phyloP scores from a whole-genome alignment of 2,329 filamentous ascomycete genomes.

The Aspergillus persii region DNA sequence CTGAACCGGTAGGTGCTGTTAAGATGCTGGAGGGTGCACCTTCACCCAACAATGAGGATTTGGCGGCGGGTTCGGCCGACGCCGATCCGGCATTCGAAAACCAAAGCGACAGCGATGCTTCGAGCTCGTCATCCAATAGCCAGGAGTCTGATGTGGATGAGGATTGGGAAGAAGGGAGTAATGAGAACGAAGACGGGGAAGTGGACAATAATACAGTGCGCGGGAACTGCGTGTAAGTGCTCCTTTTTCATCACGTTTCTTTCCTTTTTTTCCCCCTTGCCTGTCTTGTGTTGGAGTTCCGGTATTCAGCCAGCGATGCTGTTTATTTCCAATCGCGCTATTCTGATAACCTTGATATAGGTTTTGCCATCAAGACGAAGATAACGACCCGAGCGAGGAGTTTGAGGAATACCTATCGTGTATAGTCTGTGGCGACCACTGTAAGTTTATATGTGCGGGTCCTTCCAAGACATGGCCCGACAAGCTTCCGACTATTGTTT shows the following conservation, averaged over 20 bases:
- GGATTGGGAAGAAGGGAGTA: constrained; percentile 50
- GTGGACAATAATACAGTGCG: constrained; percentile 48
- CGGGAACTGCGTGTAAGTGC: constrained; percentile 62
- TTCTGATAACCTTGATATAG: constrained; percentile 48
- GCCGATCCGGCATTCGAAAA: constrained; percentile 45
- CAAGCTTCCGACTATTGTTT: constrained; percentile 23
- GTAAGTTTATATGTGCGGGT: constrained; percentile 54
- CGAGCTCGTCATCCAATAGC: constrained; percentile 43
- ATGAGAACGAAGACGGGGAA: constrained; percentile 45
- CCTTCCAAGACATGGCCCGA: constrained; percentile 25
- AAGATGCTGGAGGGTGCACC: constrained; percentile 33
- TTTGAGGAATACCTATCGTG: constrained; percentile 79
- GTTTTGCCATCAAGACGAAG: constrained; percentile 80
- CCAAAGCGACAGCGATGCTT: constrained; percentile 40
- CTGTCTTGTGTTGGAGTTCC: not conserved
- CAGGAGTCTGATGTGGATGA: constrained; percentile 59
- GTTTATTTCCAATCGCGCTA: not conserved
- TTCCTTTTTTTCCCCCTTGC: not conserved
- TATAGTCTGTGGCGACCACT: constrained; percentile 73
- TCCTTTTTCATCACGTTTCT: constrained; percentile 14
- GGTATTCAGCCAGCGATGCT: not conserved
- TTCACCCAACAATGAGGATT: constrained; percentile 36
- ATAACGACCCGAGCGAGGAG: constrained; percentile 76
- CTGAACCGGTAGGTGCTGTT: constrained; percentile 38
- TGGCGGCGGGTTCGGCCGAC: constrained; percentile 37